Conservation (phyloP, 768 basidiomycete species). For the Leucocoprinus leucothites region DNA sequence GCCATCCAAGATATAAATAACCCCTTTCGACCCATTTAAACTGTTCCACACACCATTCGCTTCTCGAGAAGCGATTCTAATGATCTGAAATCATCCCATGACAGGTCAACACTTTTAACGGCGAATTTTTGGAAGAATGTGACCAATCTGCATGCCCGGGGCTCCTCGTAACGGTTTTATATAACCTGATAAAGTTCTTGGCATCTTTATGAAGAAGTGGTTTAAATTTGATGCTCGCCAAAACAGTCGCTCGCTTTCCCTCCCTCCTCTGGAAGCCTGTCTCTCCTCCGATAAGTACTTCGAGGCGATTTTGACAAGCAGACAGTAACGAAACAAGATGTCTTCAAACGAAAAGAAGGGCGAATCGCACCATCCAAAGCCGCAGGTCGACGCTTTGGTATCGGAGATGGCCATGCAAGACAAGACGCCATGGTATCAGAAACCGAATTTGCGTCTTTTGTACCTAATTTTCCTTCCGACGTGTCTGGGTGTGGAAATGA, state of each 20-base stretch:
- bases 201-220: background rate
- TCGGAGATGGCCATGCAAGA: conserved; percentile 45
- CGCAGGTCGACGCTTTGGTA: conserved; percentile 28
- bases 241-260: background rate
- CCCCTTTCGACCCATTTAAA: background rate
- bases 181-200: background rate
- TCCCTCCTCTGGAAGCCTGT: background rate
- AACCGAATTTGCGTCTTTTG: conserved; percentile 52
- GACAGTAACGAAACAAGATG: background rate
- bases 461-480: conserved; percentile 60
- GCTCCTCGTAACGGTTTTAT: no score
- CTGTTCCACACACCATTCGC: background rate
- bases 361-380: background rate
- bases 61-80: background rate
- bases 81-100: conserved; percentile 1
- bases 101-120: conserved; percentile 4
- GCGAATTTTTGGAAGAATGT: conserved; percentile 15
- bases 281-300: background rate
- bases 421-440: conserved; percentile 57
- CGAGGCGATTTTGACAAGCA: background rate
- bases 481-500: conserved; percentile 62
- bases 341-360: conserved; percentile 10
- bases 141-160: background rate
- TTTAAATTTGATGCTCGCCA: background rate
- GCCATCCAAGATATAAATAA: background rate